These are phyloP conservation scores for Phytophthora hybrid DNA, from an alignment of 352 stramenopile genomes.

Conservation along the genomic window DNA sequence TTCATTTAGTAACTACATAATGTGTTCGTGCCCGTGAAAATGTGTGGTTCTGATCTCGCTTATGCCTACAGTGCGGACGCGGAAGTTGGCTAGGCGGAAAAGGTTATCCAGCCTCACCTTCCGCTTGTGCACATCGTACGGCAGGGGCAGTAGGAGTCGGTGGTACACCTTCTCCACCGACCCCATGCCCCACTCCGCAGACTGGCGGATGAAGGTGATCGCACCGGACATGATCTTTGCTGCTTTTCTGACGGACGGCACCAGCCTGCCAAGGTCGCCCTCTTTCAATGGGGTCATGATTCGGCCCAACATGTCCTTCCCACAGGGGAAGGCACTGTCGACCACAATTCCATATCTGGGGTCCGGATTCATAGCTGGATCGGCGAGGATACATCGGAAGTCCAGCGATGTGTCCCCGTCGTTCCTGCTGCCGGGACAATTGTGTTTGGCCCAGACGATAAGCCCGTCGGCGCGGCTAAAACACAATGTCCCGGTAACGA, in stretches of 20 bases:
- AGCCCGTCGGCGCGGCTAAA: slow-evolving; percentile 23
- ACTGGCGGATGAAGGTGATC: background rate
- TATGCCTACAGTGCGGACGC: background rate
- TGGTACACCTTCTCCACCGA: background rate
- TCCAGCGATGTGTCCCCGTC: background rate
- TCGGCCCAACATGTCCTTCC: background rate
- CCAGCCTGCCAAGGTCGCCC: background rate
- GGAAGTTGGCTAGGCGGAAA: background rate
- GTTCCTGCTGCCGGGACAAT: slow-evolving; percentile 24
- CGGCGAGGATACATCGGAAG: background rate
- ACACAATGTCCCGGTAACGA: slow-evolving; percentile 21
- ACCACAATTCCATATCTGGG: background rate
- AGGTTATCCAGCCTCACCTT: background rate
- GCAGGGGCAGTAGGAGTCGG: background rate
- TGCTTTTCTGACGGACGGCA: background rate
- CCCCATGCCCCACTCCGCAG: background rate
- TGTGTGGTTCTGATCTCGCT: background rate
- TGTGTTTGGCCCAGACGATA: slow-evolving; percentile 26
- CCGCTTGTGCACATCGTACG: background rate
- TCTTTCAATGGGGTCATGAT: background rate
- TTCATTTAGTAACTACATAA: background rate
- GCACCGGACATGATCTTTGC: background rate
- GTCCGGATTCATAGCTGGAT: background rate
- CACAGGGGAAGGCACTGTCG: background rate
- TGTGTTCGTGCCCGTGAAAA: background rate